These are phyloP conservation scores for Echinochloa phyllopogon DNA, from an alignment of 176 grass and related monocot species.

Conservation along the genomic window DNA sequence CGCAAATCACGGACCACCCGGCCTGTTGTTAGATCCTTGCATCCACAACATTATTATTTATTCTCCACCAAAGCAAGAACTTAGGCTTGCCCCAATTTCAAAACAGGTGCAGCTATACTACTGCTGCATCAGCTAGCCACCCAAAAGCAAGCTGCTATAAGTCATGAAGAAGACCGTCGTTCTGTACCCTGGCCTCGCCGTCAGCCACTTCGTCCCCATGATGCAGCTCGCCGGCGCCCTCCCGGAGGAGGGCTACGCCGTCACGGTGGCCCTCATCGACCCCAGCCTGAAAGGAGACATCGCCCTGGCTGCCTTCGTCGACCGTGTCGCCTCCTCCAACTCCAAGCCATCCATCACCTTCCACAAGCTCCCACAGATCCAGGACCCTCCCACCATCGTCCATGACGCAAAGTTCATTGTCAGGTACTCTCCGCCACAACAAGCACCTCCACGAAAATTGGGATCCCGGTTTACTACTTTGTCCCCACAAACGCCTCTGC, in stretches of 20 bases:
- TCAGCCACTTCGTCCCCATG: not conserved
- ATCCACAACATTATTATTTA: too few relatives aligned
- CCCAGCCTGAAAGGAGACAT: not conserved
- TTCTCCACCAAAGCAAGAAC: too few relatives aligned
- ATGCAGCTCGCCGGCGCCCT: constrained; percentile 48
- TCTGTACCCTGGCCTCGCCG: constrained; percentile 37
- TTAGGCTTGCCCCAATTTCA: too few relatives aligned
- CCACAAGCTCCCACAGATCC: constrained; percentile 16
- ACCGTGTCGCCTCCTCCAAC: constrained; percentile 27
- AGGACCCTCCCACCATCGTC: not conserved
- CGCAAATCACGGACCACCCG: too few relatives aligned
- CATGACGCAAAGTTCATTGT: not conserved
- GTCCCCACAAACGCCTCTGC: not conserved
- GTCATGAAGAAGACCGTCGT: constrained; percentile 45
- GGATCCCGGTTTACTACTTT: too few relatives aligned
- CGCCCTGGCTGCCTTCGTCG: constrained; percentile 22
- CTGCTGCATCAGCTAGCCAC: too few relatives aligned
- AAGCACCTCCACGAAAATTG: constrained; percentile 13
- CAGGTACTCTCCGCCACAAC: constrained; percentile 24
- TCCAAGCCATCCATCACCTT: constrained; percentile 41
- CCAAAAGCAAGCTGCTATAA: too few relatives aligned
- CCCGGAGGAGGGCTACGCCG: constrained; percentile 10
- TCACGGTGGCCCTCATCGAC: constrained; percentile 45
- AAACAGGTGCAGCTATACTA: too few relatives aligned
- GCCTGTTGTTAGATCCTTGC: too few relatives aligned